Conservation (phyloP, 2,329 filamentous ascomycete genomes). For the Colletotrichum echinochloae region DNA sequence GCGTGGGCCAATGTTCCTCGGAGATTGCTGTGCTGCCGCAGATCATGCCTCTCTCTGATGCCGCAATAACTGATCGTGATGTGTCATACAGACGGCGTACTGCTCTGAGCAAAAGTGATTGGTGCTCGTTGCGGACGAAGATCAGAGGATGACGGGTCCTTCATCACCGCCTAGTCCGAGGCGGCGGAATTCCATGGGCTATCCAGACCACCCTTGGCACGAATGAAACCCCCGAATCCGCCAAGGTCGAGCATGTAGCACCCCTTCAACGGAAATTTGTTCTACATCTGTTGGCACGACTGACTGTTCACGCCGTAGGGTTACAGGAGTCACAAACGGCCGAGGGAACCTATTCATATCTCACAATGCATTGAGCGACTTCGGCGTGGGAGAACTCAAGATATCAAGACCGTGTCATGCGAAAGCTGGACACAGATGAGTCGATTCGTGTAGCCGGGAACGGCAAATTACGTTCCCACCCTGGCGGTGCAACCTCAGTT, state of each 20-base stretch:
- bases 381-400: not conserved
- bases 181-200: not conserved
- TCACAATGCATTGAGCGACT: not conserved
- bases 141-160: too few species aligned
- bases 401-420: not conserved
- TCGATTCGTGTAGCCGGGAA: slow-evolving; percentile 8
- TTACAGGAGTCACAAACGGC: too few species aligned
- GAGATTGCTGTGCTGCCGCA: slow-evolving; percentile 20
- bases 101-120: not conserved
- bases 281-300: not conserved
- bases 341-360: not conserved
- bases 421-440: slow-evolving; percentile 17
- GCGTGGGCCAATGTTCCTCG: slow-evolving; percentile 4
- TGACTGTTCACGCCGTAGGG: not conserved
- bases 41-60: not conserved
- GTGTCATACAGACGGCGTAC: not conserved
- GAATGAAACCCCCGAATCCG: not conserved
- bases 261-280: not conserved
- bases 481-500: not conserved
- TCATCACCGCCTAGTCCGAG: not conserved
- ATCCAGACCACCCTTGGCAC: not conserved
- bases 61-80: not conserved
- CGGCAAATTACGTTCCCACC: slow-evolving; percentile 21
- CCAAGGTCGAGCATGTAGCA: not conserved
- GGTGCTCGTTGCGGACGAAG: not conserved